Conservation (phyloP, 108 stramenopile species). For the Mediolabrus comicus region DNA sequence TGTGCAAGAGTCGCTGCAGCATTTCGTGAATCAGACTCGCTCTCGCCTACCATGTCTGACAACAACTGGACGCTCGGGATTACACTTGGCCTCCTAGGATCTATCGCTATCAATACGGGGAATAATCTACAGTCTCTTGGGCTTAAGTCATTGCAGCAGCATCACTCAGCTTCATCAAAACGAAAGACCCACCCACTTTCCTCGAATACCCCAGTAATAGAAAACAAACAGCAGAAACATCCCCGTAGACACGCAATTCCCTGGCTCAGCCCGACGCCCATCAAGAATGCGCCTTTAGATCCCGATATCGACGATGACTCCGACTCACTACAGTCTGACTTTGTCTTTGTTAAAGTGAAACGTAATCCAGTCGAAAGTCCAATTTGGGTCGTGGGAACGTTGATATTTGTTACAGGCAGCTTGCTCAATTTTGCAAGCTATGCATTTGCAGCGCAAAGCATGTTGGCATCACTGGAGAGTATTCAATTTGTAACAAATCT, state of each 20-base stretch:
- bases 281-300: constrained; percentile 20
- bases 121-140: constrained; percentile 74
- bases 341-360: constrained; percentile 15
- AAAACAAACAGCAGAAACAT: too few relatives aligned
- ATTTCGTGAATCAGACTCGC: too few relatives aligned
- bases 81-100: constrained; percentile 61
- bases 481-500: constrained; percentile 79
- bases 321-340: constrained; percentile 12
- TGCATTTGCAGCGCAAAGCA: constrained; percentile 68
- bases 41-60: constrained; percentile 3
- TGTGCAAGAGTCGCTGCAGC: too few relatives aligned
- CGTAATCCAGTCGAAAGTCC: constrained; percentile 20
- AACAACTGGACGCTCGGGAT: constrained; percentile 58
- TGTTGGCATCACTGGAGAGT: constrained; percentile 71
- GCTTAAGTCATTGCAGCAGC: constrained; percentile 9
- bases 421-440: constrained; percentile 71
- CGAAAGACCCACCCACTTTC: background rate
- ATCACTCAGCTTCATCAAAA: background rate
- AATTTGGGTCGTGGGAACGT: constrained; percentile 59
- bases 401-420: constrained; percentile 58
- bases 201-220: too few relatives aligned
- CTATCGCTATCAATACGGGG: constrained; percentile 73
- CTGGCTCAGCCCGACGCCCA: constrained; percentile 19
- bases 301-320: background rate
- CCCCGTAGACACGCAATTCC: background rate